phyloP scores from a whole-genome alignment of 2,329 filamentous ascomycete species.

The Aspergillus sp. region DNA sequence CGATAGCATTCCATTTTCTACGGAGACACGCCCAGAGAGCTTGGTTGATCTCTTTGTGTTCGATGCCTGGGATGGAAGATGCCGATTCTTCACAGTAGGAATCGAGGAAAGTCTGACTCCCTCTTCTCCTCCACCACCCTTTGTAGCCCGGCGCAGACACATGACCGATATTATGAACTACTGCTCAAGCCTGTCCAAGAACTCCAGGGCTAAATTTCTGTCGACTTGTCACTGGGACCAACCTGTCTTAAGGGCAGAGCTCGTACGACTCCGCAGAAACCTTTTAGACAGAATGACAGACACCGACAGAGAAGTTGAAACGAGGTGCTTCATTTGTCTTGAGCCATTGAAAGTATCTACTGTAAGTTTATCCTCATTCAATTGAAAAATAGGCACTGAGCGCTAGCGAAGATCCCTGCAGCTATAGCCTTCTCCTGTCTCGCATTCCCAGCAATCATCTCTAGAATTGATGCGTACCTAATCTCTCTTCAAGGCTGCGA shows the following conservation, averaged over 20 bases:
- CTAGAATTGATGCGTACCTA: constrained; percentile 77
- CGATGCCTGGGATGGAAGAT: constrained; percentile 59
- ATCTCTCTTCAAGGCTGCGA: constrained; percentile 76
- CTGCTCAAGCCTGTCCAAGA: constrained; percentile 73
- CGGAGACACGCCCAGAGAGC: constrained; percentile 40
- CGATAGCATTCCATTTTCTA: constrained; percentile 50
- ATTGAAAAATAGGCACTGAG: constrained; percentile 17
- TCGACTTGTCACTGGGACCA: constrained; percentile 66
- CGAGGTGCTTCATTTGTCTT: constrained; percentile 69
- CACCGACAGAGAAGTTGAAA: constrained; percentile 49
- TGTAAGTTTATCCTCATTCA: constrained; percentile 52
- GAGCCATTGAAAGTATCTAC: constrained; percentile 76
- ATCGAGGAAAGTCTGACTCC: constrained; percentile 36
- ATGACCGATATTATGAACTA: constrained; percentile 77
- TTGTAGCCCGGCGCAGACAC: constrained; percentile 41
- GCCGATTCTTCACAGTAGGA: constrained; percentile 57
- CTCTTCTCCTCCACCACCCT: constrained; percentile 38
- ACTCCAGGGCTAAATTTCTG: constrained; percentile 53
- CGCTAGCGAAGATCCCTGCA: constrained; percentile 61
- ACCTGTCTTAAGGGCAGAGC: constrained; percentile 75
- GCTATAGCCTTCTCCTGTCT: constrained; percentile 72
- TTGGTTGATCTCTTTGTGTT: constrained; percentile 56
- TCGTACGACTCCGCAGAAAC: constrained; percentile 77
- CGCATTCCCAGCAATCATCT: constrained; percentile 79
- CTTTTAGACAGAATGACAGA: constrained; percentile 69